Conservation (phyloP, 83 land plant species). For the Larix sibirica region DNA sequence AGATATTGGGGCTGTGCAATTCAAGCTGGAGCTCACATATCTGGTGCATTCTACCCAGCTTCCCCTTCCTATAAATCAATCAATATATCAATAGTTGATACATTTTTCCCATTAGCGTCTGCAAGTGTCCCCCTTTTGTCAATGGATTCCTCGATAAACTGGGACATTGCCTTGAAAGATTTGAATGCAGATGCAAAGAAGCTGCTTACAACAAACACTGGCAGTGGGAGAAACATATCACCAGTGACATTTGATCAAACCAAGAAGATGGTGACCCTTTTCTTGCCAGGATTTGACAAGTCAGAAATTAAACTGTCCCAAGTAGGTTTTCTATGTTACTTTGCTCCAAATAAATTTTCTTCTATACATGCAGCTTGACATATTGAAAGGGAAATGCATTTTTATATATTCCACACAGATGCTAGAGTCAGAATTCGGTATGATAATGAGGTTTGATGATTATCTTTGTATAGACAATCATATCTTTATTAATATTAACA, state of each 20-base stretch:
- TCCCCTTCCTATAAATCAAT: conserved; percentile 7
- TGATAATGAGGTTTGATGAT: neutral
- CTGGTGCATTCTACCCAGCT: conserved; percentile 64
- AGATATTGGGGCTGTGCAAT: conserved; percentile 98
- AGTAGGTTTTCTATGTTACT: conserved; percentile 34
- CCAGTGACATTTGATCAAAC: conserved; percentile 54
- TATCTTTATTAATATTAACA: neutral
- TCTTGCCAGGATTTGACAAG: conserved; percentile 95
- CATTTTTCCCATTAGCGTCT: conserved; percentile 61
- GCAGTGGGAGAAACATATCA: conserved; percentile 21
- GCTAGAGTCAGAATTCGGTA: neutral
- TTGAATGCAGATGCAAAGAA: conserved; percentile 34
- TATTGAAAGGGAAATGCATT: neutral
- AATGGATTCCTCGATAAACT: conserved; percentile 39
- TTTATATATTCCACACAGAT: neutral
- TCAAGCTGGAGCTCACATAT: conserved; percentile 85
- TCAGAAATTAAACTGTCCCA: conserved; percentile 91
- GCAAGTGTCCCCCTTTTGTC: conserved; percentile 59
- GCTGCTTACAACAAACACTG: conserved; percentile 32
- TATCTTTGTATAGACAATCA: neutral
- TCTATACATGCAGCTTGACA: neutral
- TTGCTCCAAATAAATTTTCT: neutral
- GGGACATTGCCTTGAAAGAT: conserved; percentile 50
- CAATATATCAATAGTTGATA: conserved; percentile 20
- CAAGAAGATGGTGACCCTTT: conserved; percentile 68